Percentiles rank a stretch among this genome's conserved stretches.
These are phyloP conservation scores for Ogataea corticis DNA, from an alignment of 805 yeast species.

Conservation along the genomic window DNA sequence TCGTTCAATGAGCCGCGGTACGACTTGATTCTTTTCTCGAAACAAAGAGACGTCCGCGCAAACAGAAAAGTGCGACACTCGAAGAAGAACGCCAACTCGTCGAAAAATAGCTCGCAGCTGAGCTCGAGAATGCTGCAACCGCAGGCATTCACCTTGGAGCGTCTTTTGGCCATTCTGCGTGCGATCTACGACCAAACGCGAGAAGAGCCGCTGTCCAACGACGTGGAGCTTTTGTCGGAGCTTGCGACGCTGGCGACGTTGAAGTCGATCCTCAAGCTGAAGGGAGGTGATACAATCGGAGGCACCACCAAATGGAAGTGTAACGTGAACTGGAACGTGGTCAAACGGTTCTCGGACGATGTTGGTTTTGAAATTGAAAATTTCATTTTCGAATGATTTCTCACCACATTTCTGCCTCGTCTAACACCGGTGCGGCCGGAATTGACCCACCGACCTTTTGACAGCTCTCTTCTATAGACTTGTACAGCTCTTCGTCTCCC, in stretches of 20 bases:
- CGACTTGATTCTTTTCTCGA: constrained; percentile 72
- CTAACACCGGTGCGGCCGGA: constrained; percentile 23
- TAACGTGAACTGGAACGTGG: constrained; percentile 67
- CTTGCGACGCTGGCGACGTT: constrained; percentile 37
- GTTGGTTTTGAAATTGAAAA: constrained; percentile 65
- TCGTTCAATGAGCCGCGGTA: constrained; percentile 70
- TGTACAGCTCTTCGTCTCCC: constrained; percentile 24
- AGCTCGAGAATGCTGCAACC: constrained; percentile 70
- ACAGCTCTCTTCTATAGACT: constrained; percentile 23
- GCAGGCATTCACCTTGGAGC: constrained; percentile 71
- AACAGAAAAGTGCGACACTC: constrained; percentile 37
- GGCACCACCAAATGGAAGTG: constrained; percentile 78
- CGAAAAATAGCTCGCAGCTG: constrained; percentile 42
- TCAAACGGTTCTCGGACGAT: constrained; percentile 60
- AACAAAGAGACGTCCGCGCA: constrained; percentile 48
- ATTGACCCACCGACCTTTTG: constrained; percentile 26
- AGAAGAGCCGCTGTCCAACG: constrained; percentile 35
- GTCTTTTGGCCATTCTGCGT: constrained; percentile 76
- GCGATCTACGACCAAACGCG: constrained; percentile 54
- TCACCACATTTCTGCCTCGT: constrained; percentile 33
- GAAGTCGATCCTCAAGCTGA: constrained; percentile 31
- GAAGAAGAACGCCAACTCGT: constrained; percentile 14
- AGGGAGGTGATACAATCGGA: constrained; percentile 47
- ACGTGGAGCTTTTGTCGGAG: constrained; percentile 40
- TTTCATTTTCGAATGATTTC: constrained; percentile 41